Conservation (phyloP, 2,329 filamentous ascomycete genomes). For the Aspergillus sp. region DNA sequence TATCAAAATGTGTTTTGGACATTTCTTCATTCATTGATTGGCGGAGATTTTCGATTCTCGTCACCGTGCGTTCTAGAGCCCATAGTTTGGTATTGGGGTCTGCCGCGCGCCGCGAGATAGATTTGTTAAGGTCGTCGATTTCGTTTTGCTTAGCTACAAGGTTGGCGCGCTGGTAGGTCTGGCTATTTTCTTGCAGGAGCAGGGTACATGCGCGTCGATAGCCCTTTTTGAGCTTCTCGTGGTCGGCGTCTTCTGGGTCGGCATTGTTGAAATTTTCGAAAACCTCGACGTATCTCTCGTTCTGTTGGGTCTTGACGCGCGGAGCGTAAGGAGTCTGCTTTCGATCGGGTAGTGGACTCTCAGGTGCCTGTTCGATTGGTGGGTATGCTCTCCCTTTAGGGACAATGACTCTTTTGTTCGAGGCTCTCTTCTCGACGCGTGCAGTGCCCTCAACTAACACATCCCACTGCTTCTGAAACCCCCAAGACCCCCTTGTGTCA, state of each 20-base stretch:
- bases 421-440: slow-evolving; percentile 30
- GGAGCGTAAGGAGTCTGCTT: slow-evolving; percentile 27
- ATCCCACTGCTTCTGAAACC: slow-evolving; percentile 26
- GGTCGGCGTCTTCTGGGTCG: not conserved
- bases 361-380: slow-evolving; percentile 25
- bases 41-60: slow-evolving; percentile 17
- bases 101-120: slow-evolving; percentile 26
- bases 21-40: slow-evolving; percentile 8
- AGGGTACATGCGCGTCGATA: slow-evolving; percentile 12
- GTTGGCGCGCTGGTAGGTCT: slow-evolving; percentile 12
- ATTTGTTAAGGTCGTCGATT: slow-evolving; percentile 29
- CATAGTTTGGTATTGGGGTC: slow-evolving; percentile 19
- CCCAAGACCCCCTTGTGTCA: slow-evolving; percentile 17
- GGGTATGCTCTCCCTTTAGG: slow-evolving; percentile 30
- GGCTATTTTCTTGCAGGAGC: slow-evolving; percentile 29
- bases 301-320: slow-evolving; percentile 39
- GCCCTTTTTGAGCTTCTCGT: slow-evolving; percentile 24
- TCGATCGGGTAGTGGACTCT: slow-evolving; percentile 15
- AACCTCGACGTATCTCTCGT: slow-evolving; percentile 24
- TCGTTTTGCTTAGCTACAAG: slow-evolving; percentile 18
- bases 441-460: slow-evolving; percentile 23
- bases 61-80: slow-evolving; percentile 23
- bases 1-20: slow-evolving; percentile 26
- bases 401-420: slow-evolving; percentile 27
- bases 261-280: slow-evolving; percentile 12